Evolutionary conservation across 2,329 filamentous ascomycete species (phyloP).

Genomic region (Trichoderma sp.): DNA sequence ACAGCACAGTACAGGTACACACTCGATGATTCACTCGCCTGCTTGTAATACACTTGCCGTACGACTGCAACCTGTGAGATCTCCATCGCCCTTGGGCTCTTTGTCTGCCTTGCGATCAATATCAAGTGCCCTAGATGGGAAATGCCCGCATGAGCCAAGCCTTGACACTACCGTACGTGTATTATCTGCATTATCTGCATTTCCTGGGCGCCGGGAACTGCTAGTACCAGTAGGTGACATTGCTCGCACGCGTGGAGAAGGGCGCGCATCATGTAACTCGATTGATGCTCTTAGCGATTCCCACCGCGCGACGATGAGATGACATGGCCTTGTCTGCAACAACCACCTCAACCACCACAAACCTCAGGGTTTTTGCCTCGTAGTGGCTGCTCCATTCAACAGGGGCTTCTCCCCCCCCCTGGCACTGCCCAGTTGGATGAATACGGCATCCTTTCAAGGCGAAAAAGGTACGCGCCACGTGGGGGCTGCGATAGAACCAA

Average conservation of each 20-base stretch:
- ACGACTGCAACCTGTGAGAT: neutral
- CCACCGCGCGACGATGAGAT: neutral
- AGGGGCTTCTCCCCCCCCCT: neutral
- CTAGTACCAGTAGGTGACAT: neutral
- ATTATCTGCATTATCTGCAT: neutral
- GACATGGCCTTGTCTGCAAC: neutral
- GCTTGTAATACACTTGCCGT: neutral
- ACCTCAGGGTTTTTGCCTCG: neutral
- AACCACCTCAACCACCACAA: neutral
- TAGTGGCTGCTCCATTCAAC: neutral
- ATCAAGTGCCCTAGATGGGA: neutral
- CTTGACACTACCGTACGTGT: too few species aligned
- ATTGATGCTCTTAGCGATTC: neutral
- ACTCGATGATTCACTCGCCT: neutral
- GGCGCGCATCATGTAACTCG: slow-evolving; percentile 11
- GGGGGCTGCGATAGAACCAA: slow-evolving; percentile 11
- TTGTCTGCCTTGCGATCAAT: neutral
- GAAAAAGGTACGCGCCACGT: slow-evolving; percentile 17
- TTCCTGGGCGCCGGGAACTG: neutral
- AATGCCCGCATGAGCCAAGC: neutral
- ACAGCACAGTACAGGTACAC: neutral
- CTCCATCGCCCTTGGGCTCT: neutral
- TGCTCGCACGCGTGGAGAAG: slow-evolving; percentile 6
- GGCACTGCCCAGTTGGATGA: neutral
- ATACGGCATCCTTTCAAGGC: slow-evolving; percentile 17